phyloP scores from a whole-genome alignment of 768 basidiomycete species.

The Collybiopsis confluens region DNA sequence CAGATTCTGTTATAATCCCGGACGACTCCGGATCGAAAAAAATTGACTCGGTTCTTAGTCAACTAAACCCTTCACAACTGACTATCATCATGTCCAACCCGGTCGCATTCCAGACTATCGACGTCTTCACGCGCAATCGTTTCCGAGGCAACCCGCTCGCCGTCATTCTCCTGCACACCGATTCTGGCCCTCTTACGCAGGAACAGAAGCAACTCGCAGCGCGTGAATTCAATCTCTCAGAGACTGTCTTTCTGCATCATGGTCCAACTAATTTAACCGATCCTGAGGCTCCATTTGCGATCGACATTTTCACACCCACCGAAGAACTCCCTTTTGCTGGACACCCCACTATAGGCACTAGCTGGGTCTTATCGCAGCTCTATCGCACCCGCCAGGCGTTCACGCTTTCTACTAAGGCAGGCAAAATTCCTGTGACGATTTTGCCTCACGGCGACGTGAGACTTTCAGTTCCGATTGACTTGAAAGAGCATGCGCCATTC shows the following conservation, averaged over 20 bases:
- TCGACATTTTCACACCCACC: slow-evolving; percentile 38
- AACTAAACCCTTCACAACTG: neutral
- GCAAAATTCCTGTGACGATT: slow-evolving; percentile 30
- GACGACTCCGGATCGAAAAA: neutral
- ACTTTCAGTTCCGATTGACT: slow-evolving; percentile 36
- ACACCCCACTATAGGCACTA: slow-evolving; percentile 40
- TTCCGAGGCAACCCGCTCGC: slow-evolving; percentile 43
- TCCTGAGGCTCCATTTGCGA: slow-evolving; percentile 18
- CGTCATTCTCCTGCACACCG: slow-evolving; percentile 24
- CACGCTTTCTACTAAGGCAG: slow-evolving; percentile 37
- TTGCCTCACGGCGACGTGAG: slow-evolving; percentile 20
- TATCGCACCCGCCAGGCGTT: slow-evolving; percentile 16
- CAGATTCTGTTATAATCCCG: too few species aligned
- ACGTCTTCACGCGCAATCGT: slow-evolving; percentile 38
- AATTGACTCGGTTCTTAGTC: neutral
- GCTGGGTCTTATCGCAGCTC: slow-evolving; percentile 35
- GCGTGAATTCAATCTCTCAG: slow-evolving; percentile 46
- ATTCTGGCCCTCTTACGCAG: slow-evolving; percentile 30
- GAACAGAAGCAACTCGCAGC: slow-evolving; percentile 39
- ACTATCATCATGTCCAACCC: slow-evolving; percentile 9
- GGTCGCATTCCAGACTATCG: slow-evolving; percentile 26
- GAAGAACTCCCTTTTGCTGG: slow-evolving; percentile 42
- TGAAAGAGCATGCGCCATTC: slow-evolving; percentile 32
- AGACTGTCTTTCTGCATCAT: slow-evolving; percentile 43
- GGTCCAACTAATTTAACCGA: slow-evolving; percentile 10